Base-by-base conservation (phyloP, 1,284 basidiomycete genomes). In the Ustilago shanxiensis region DNA sequence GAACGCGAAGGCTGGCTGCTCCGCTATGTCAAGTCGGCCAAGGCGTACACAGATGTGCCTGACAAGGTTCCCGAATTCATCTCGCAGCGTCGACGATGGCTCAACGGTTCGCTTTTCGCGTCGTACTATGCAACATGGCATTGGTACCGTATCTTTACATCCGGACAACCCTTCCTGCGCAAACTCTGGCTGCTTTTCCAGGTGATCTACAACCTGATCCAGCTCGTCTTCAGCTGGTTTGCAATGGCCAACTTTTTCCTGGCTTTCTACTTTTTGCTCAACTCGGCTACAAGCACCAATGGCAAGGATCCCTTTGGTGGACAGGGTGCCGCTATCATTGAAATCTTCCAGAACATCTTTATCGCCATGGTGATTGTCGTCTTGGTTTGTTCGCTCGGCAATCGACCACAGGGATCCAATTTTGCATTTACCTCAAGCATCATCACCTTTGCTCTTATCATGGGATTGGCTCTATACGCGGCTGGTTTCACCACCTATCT, bases 1-100 rank as follows among this genome's bases (percentile, higher is more conserved):
- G 58, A 92, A 86, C 66, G 77, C 64, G 70, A 71, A n/a, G 74
- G 63, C 8, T 85, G 83, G 83, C 72, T 85, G 3, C 55, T 85
- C 60, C 76, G 77, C 37, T 85, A 85, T 58, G 83, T 85, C 72
- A 82, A 82, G 72, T 72, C 68, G 35, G 83, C 83, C 35, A 80
- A 82, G 53, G 83, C 79, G 16, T 80, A 79, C 53, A 85, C 83
- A n/a, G 83, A 84, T 51, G 83, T 84, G 24, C 83, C 83, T 2
- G 79, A 85, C 69, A 61, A 52, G 41, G 76, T 79, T 24, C 79
- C 83, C 18, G 83, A 85, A 51, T 78, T 85, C 47, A 85, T 85
- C 69, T 77, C 73, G 37, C 83, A 84, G 72, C 75, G 83, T 18
- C 71, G 83, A 51, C 77, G 83, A 20, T 85, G 83, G 83, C 72